phyloP scores from a whole-genome alignment of 352 stramenopile genomes.

The Phytophthora europaea region DNA sequence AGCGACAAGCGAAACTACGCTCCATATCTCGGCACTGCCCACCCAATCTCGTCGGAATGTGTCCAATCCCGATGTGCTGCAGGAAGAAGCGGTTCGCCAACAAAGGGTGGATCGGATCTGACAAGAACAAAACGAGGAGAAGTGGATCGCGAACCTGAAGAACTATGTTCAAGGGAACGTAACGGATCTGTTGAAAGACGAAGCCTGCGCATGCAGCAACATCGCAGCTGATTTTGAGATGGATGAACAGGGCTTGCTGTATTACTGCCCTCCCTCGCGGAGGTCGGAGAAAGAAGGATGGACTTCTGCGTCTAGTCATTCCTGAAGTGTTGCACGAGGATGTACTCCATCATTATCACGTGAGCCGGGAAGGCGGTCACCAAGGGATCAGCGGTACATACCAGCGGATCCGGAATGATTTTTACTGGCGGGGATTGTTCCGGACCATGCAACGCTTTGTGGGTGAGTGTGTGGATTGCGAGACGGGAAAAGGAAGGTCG shows the following conservation, averaged over 20 bases:
- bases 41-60: neutral
- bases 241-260: too few relatives aligned
- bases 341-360: conserved; percentile 19
- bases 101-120: neutral
- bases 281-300: neutral
- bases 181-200: fast-evolving
- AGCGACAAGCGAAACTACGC: too few relatives aligned
- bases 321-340: conserved; percentile 4
- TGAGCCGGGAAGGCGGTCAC: conserved; percentile 6
- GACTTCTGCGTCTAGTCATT: neutral
- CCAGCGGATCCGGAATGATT: neutral
- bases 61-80: neutral
- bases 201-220: neutral
- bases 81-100: neutral
- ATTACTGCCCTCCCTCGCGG: neutral
- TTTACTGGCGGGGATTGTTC: neutral
- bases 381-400: conserved; percentile 5
- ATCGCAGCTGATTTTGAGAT: too few relatives aligned
- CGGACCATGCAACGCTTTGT: neutral
- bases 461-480: conserved; percentile 2
- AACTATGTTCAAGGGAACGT: neutral
- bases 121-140: conserved; percentile 9
- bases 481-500: conserved; percentile 8
- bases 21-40: too few relatives aligned
- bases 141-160: conserved; percentile 2